Evolutionary conservation across 345 rosid genomes (phyloP).

Genomic region (Laguncularia racemosa): DNA sequence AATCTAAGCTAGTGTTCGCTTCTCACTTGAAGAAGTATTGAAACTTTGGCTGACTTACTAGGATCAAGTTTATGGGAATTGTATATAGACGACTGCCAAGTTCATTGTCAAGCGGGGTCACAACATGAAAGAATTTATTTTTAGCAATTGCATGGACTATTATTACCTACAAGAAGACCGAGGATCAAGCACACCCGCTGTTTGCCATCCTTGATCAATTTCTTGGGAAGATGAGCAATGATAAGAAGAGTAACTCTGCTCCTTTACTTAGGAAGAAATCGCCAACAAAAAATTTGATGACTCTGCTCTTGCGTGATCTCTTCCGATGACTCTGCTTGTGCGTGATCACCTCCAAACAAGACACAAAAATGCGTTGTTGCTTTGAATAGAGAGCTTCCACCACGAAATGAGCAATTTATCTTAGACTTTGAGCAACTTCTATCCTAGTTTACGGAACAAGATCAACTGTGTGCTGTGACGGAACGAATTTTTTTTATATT

Average conservation of each 20-base stretch:
- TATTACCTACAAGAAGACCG: too few species aligned
- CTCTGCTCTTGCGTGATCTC: too few species aligned
- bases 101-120: constrained; percentile 39
- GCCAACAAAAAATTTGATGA: too few species aligned
- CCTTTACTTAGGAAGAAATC: too few species aligned
- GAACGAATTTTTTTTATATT: constrained; percentile 78
- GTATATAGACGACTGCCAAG: constrained; percentile 71
- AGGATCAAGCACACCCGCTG: too few species aligned
- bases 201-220: too few species aligned
- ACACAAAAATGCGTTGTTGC: constrained; percentile 85
- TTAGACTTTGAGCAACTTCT: constrained; percentile 81
- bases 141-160: constrained; percentile 65
- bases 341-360: too few species aligned
- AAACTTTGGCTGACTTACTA: constrained; percentile 41
- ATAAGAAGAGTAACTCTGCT: too few species aligned
- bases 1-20: constrained; percentile 86
- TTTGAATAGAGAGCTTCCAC: constrained; percentile 75
- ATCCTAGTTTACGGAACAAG: constrained; percentile 69
- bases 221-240: too few species aligned
- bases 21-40: constrained; percentile 50
- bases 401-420: constrained; percentile 85
- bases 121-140: constrained; percentile 58
- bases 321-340: too few species aligned
- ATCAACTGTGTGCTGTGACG: constrained; percentile 70
- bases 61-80: constrained; percentile 65